Evolutionary conservation across 1,284 basidiomycete genomes (phyloP), one percentile per base, ranked within the genome.

Genomic region (Cutaneotrichosporon cyanovorans): DNA sequence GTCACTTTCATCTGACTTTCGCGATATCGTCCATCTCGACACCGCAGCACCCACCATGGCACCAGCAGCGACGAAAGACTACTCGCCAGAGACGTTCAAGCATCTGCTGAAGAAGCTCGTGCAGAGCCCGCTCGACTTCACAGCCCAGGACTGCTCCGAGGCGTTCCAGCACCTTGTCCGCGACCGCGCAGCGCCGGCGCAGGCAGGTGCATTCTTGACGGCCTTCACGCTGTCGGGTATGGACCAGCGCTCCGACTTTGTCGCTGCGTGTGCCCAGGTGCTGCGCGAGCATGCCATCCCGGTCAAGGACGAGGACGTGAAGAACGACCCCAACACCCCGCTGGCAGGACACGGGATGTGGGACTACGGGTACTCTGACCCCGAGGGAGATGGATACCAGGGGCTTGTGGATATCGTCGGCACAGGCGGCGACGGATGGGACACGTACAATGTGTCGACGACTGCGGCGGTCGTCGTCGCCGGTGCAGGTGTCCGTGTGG

Each of bases 381-480:
- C 60, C 16, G 63, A 69, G 36, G 67, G 68, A 0, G 66, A 68
- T 45, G 67, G 63, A 2, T 71, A 72, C 46, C 56, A 55, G 3
- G 68, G 70, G 2, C 53, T 69, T 37, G 73, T 74, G 10, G 82
- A 75, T 72, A 80, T 76, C 51, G 84, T 83, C 43, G 79, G 85
- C 14, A 86, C 84, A 0, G 93, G 93, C n/a, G 93, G 93, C 11
- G 93, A 97, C 72, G 92, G 92, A 0, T 83, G 93, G 73, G 89
- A 97, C 63, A 86, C 93, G 0, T 98, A 93, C 78, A 97, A 98
- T 68, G 92, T 97, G 37, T 93, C 89, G 62, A 97, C 93, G 0
- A 87, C 90, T 0, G 93, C 93, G 2, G 91, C 82, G 4, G 81
- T 98, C 51, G 88, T 98, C 16, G 92, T 92, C 20, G 90, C 90